A percentile compares a stretch with the other conserved stretches of the same genome.
phyloP scores from a whole-genome alignment of 1,284 basidiomycete species.

The Fomitiporia mediterranea region DNA sequence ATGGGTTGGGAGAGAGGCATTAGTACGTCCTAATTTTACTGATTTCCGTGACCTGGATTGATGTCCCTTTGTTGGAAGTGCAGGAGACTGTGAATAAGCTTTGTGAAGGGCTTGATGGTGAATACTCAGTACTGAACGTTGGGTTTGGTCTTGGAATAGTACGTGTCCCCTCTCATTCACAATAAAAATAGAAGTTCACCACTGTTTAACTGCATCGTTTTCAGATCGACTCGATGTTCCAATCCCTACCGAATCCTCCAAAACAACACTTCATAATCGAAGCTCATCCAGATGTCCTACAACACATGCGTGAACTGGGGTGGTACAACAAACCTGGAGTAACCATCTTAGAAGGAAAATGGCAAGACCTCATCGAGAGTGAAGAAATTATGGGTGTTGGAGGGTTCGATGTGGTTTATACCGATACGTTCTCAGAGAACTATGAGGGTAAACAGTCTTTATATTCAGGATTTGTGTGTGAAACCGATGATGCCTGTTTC shows the following conservation, averaged over 20 bases:
- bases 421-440: slow-evolving; percentile 93
- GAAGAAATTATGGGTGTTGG: slow-evolving; percentile 52
- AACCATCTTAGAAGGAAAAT: slow-evolving; percentile 81
- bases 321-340: slow-evolving; percentile 81
- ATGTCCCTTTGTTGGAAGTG: slow-evolving; percentile 40
- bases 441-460: slow-evolving; percentile 59
- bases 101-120: slow-evolving; percentile 47
- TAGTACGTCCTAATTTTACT: slow-evolving; percentile 43
- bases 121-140: slow-evolving; percentile 73
- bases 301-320: slow-evolving; percentile 66
- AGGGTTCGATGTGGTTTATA: slow-evolving; percentile 88
- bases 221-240: slow-evolving; percentile 82
- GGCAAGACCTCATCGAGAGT: slow-evolving; percentile 79
- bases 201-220: not conserved
- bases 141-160: slow-evolving; percentile 96
- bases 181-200: slow-evolving; percentile 21
- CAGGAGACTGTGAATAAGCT: slow-evolving; percentile 61
- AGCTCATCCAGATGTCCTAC: slow-evolving; percentile 88
- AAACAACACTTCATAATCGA: slow-evolving; percentile 89
- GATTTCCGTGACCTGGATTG: slow-evolving; percentile 15
- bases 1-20: slow-evolving; percentile 92
- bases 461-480: too few relatives aligned
- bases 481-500: not conserved
- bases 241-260: slow-evolving; percentile 58
- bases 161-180: slow-evolving; percentile 29